These are phyloP conservation scores for Prunus dulcis DNA, from an alignment of 306 rosid species.

Conservation along the genomic window DNA sequence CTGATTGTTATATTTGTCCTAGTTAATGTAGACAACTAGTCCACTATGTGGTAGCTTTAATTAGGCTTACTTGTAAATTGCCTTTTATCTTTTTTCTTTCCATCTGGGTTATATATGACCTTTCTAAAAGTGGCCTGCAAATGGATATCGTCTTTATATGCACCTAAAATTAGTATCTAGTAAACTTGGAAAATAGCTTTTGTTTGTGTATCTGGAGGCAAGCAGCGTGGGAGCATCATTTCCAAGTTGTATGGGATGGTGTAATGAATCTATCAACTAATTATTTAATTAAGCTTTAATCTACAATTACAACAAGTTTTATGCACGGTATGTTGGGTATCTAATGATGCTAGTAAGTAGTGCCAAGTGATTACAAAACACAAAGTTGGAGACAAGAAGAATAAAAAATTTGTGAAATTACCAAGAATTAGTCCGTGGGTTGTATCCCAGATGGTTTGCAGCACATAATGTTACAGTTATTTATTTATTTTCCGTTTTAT, in stretches of 20 bases:
- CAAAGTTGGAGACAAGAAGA: conserved; percentile 20
- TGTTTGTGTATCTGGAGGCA: conserved; percentile 57
- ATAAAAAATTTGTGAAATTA: background rate
- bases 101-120: background rate
- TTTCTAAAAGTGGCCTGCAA: conserved; percentile 1
- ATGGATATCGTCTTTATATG: background rate
- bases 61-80: no score
- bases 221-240: conserved; percentile 50
- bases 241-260: conserved; percentile 51
- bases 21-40: background rate
- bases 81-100: background rate
- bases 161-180: conserved; percentile 5
- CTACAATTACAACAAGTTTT: background rate
- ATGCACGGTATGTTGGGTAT: conserved; percentile 33
- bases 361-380: conserved; percentile 10
- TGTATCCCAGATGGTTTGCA: background rate
- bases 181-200: conserved; percentile 27
- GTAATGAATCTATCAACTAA: conserved; percentile 20
- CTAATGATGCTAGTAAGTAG: conserved; percentile 18
- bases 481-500: no score
- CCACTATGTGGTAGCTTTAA: background rate
- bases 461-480: no score
- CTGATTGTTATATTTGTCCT: no score
- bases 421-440: background rate
- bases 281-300: conserved; percentile 17